phyloP scores from a whole-genome alignment of 768 basidiomycete genomes.

The Crassisporium funariophilum region DNA sequence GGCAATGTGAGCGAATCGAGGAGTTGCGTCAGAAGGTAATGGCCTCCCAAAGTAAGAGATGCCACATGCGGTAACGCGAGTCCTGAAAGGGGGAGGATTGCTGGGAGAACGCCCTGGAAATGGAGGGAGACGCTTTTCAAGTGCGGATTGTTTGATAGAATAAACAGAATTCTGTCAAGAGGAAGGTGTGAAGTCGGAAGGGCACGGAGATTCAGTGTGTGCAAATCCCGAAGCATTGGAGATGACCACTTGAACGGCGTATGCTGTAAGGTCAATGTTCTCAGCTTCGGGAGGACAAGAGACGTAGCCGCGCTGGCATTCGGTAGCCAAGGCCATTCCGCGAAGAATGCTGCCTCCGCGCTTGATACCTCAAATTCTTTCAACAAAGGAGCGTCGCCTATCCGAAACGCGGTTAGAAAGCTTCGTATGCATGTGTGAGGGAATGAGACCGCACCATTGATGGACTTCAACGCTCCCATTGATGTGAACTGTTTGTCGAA shows the following conservation, averaged over 20 bases:
- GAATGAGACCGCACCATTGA: slow-evolving; percentile 53
- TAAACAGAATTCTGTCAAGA: slow-evolving; percentile 68
- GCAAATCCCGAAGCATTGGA: slow-evolving; percentile 65
- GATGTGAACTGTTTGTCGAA: slow-evolving; percentile 80
- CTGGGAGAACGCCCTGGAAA: slow-evolving; percentile 59
- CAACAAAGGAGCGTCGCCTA: slow-evolving; percentile 73
- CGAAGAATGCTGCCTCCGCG: slow-evolving; percentile 59
- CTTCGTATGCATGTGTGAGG: slow-evolving; percentile 8
- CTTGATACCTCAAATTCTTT: slow-evolving; percentile 80
- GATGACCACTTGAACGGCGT: slow-evolving; percentile 80
- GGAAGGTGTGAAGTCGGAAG: slow-evolving; percentile 65
- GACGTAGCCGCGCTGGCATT: slow-evolving; percentile 38
- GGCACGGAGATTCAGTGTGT: slow-evolving; percentile 62
- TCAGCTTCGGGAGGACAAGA: slow-evolving; percentile 47
- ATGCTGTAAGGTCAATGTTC: slow-evolving; percentile 65
- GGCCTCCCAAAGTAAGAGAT: slow-evolving; percentile 63
- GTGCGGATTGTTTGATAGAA: slow-evolving; percentile 57
- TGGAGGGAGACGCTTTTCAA: slow-evolving; percentile 62
- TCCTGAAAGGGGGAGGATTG: slow-evolving; percentile 62
- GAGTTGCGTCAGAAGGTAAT: slow-evolving; percentile 62
- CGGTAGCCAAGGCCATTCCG: slow-evolving; percentile 79
- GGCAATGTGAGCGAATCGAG: slow-evolving; percentile 65
- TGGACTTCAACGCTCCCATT: slow-evolving; percentile 70
- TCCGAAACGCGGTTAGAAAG: slow-evolving; percentile 11
- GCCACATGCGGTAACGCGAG: slow-evolving; percentile 57